Evolutionary conservation across 768 basidiomycete species (phyloP), one percentile per base, ranked within the genome.

Genomic region (Tephrocybe rancida): DNA sequence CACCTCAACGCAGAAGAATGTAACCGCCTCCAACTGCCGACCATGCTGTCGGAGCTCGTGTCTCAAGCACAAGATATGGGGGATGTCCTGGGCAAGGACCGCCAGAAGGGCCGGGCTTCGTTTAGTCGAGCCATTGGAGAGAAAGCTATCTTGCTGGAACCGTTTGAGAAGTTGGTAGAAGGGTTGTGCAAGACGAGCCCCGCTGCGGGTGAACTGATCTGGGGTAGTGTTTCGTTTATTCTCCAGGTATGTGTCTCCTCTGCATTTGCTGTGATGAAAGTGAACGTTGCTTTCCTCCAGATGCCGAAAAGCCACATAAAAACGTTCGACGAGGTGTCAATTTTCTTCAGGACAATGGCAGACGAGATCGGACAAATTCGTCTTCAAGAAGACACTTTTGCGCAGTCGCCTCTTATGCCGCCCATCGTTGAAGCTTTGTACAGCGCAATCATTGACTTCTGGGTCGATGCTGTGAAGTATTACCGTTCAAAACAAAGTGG

Each of bases 371-470:
- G 25, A 27, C 9, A 37, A n/a, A 44, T 51, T 6, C 6, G 42
- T 25, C 25, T 51, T 4, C 43, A 51, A 19, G 41, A 51, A 42
- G 21, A 44, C 4, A 29, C 55, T 3, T 56, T 56, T 26, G 9
- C 18, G 1, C 19, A 24, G 1, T 30, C 50, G 4, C 26, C 32
- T 35, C 44, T 52, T 5, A 35, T 56, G 3, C 34, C 35, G 19
- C 39, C 55, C 6, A 50, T 49, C 13, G 41, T 52, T 9, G 55
- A 56, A 21, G 26, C 27, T 16, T 10, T 56, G 16, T 56, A 56
- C 38, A 16, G 13, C 37, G 38, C 55, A 13, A 56, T 56, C 9
- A 47, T 22, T n/a, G n/a, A n/a, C n/a, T n/a, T n/a, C n/a, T n/a
- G n/a, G n/a, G n/a, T n/a, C n/a, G n/a, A n/a, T n/a, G 55, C 50